Evolutionary conservation across 2,329 filamentous ascomycete species (phyloP).

Genomic region (Diaporthe vaccinii): DNA sequence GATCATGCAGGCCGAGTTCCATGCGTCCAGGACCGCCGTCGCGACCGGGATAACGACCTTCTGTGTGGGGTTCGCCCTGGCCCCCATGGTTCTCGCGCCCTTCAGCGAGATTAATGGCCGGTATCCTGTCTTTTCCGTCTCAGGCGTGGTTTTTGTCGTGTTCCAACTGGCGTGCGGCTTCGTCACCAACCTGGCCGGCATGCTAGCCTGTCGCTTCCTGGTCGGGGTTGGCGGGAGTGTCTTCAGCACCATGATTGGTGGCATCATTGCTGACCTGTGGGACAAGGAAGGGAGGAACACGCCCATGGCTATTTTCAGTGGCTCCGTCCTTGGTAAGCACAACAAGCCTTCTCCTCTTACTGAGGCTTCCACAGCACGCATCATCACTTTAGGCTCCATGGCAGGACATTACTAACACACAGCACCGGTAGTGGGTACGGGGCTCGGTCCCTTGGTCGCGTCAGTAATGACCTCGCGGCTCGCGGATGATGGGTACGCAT

Average conservation of each 20-base stretch:
- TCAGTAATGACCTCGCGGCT: constrained; percentile 77
- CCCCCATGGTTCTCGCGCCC: constrained; percentile 90
- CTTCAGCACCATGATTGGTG: constrained; percentile 93
- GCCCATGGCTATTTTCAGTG: constrained; percentile 92
- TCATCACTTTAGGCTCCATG: background rate
- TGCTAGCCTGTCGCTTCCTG: constrained; percentile 82
- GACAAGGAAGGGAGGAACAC: constrained; percentile 83
- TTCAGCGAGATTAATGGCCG: constrained; percentile 91
- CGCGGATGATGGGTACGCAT: constrained; percentile 55
- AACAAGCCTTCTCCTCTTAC: background rate
- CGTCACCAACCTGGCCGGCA: constrained; percentile 76
- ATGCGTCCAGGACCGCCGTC: constrained; percentile 75
- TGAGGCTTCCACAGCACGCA: background rate
- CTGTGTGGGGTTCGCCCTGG: constrained; percentile 83
- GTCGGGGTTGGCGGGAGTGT: constrained; percentile 81
- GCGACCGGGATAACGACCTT: constrained; percentile 85
- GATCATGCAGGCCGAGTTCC: constrained; percentile 76
- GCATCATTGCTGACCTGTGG: constrained; percentile 90
- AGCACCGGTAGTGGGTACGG: constrained; percentile 79
- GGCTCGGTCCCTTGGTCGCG: constrained; percentile 80
- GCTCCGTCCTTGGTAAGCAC: constrained; percentile 68
- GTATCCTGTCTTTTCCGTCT: constrained; percentile 82
- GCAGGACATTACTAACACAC: background rate
- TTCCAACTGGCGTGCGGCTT: constrained; percentile 82
- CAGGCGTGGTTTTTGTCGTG: constrained; percentile 78